Evolutionary conservation across 345 rosid genomes (phyloP), one percentile per base, ranked within the genome.

Genomic region (Aquilaria sinensis): DNA sequence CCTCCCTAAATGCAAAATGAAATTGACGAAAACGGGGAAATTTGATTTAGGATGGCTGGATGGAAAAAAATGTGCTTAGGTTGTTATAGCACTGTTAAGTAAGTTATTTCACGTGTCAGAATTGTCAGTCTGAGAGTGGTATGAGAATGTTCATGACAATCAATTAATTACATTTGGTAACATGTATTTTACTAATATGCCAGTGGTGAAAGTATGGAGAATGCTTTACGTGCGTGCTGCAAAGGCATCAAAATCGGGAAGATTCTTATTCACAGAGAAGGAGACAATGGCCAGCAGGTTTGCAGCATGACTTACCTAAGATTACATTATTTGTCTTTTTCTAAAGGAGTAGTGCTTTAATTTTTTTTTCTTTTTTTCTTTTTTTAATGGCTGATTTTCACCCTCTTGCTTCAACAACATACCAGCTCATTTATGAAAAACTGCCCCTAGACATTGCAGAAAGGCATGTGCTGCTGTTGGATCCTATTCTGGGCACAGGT

Each of bases 181-280:
- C 43, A 37, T 37, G 43, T 37, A 37, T 37, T 37, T 9, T 37
- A 53, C 33, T 64, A 48, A 66, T 68, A 67, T 66, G 45, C 63
- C 77, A 94, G 97, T 65, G 99, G 99, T 29, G 99, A 94, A 84
- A 94, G 99, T 70, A 94, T 94, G 99, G 97, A 94, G 74, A 94
- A 94, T 71, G 99, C 99, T 54, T 72, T 90, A 72, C 85, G 99
- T 58, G 99, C 99, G 34, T 94, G 99, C 69, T 94, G 97, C 77
- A 94, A 94, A 77, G 97, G 96, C 57, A 90, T 94, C 80, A 94
- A 94, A 75, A 85, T 94, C 12, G 99, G 97, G 70, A 94, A 90
- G 78, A 90, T 94, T 61, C 87, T 94, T 46, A 94, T 94, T 72
- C 99, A 94, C 64, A 82, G 99, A 66, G 99, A 90, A 84, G 97